Evolutionary conservation across 2,329 filamentous ascomycete genomes (phyloP).

Genomic region (Ophiostoma piceae): DNA sequence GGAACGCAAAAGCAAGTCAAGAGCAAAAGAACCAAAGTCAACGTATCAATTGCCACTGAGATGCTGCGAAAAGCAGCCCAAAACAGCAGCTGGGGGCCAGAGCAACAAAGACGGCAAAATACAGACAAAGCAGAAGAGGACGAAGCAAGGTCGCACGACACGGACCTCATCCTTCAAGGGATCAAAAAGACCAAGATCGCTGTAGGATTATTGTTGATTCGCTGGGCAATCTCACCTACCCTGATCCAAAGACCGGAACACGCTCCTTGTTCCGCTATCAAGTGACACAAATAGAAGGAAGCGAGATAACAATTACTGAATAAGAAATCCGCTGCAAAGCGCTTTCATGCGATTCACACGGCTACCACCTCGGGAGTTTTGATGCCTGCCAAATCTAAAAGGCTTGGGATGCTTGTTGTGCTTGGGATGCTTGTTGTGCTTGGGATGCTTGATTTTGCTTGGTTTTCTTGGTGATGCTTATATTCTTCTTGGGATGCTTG

Average conservation of each 20-base stretch:
- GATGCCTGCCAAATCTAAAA: not conserved
- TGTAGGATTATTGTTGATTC: too few relatives aligned
- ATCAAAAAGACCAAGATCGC: too few relatives aligned
- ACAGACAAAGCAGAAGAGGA: not conserved
- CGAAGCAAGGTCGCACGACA: not conserved
- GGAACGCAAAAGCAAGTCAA: not conserved
- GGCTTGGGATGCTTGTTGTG: not conserved
- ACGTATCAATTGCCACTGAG: not conserved
- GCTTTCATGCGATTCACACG: not conserved
- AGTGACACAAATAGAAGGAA: not conserved
- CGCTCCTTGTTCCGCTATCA: not conserved
- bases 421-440: not conserved
- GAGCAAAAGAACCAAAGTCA: not conserved
- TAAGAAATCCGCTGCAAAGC: not conserved
- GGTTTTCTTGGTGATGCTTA: not conserved
- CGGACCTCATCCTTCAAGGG: too few relatives aligned
- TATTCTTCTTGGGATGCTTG: not conserved
- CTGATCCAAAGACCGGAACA: not conserved
- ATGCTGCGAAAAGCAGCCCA: not conserved
- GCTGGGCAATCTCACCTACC: not conserved
- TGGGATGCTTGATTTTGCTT: not conserved
- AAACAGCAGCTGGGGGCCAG: slow-evolving; percentile 3
- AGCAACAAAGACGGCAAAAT: not conserved
- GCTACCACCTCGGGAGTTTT: not conserved
- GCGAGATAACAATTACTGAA: not conserved